Percentiles rank a stretch among this genome's conserved stretches.
These are phyloP conservation scores for Hysterangium stoloniferum DNA, from an alignment of 768 basidiomycete species.

Conservation along the genomic window DNA sequence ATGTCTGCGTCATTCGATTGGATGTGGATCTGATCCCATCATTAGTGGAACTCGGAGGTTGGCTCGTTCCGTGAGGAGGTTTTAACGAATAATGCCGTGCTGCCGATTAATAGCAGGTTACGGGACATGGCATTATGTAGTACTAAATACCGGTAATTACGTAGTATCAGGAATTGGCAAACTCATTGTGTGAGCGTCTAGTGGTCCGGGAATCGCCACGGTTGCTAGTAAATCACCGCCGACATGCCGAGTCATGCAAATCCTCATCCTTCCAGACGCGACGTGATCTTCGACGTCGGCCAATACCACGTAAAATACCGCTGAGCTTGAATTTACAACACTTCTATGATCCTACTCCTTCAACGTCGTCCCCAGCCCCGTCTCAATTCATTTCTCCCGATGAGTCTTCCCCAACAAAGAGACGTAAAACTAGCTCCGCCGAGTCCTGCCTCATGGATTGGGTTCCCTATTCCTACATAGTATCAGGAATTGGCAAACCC, in stretches of 20 bases:
- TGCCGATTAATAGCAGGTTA: too few relatives aligned
- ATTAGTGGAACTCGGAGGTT: too few relatives aligned
- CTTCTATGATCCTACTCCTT: neutral
- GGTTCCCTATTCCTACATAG: neutral
- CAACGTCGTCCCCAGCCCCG: conserved; percentile 1
- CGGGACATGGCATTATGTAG: too few relatives aligned
- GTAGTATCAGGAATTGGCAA: too few relatives aligned
- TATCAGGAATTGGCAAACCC: too few relatives aligned
- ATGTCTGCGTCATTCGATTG: too few relatives aligned
- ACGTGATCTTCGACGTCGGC: neutral
- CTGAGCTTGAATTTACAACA: neutral
- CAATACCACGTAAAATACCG: neutral
- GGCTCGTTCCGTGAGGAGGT: too few relatives aligned
- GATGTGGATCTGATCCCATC: too few relatives aligned
- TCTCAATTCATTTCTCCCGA: neutral
- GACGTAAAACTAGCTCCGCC: neutral
- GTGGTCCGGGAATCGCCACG: too few relatives aligned
- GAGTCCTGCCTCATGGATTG: neutral
- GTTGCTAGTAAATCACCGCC: neutral
- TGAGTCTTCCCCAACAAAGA: neutral
- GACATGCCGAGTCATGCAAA: neutral
- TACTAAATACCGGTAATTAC: too few relatives aligned
- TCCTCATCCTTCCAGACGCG: neutral
- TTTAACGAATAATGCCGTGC: too few relatives aligned
- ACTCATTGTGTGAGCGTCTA: too few relatives aligned